A percentile compares a stretch with the other conserved stretches of the same genome.
These are phyloP conservation scores for Collybia sp. DNA, from an alignment of 768 basidiomycete genomes.

Conservation along the genomic window DNA sequence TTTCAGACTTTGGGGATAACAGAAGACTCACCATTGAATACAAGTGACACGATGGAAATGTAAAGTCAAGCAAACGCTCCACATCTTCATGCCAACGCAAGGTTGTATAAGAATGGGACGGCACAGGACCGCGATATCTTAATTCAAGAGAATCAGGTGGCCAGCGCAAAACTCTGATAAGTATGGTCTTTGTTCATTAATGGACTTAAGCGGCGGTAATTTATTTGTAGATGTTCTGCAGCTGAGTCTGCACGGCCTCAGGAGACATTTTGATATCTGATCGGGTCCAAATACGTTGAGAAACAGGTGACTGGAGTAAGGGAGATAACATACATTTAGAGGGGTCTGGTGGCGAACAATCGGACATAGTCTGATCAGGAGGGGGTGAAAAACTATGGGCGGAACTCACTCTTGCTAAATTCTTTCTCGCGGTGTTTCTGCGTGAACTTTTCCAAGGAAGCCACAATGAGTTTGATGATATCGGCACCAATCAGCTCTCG, in stretches of 20 bases:
- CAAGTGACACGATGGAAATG: too few relatives aligned
- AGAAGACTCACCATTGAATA: too few relatives aligned
- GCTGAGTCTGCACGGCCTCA: constrained; percentile 69
- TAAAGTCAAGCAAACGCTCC: too few relatives aligned
- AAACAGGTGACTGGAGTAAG: not conserved
- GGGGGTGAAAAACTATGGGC: constrained; percentile 1
- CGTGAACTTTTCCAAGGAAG: constrained; percentile 67
- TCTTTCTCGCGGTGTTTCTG: constrained; percentile 78
- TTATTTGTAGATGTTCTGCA: constrained; percentile 56
- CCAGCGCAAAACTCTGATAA: too few relatives aligned
- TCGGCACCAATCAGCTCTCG: constrained; percentile 64
- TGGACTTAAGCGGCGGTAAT: not conserved
- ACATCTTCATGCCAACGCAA: too few relatives aligned
- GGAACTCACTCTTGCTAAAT: constrained; percentile 72
- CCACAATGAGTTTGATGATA: constrained; percentile 71
- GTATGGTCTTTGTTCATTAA: not conserved
- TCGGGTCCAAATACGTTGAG: constrained; percentile 7
- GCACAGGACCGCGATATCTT: too few relatives aligned
- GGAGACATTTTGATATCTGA: constrained; percentile 75
- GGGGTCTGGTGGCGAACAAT: constrained; percentile 43
- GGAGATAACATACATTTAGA: constrained; percentile 53
- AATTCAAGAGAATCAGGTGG: too few relatives aligned
- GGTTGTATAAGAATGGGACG: too few relatives aligned
- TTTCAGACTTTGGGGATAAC: too few relatives aligned
- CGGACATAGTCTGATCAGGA: not conserved